A percentile compares a stretch with the other conserved stretches of the same genome.
These are phyloP conservation scores for Rhynchosporium secalis DNA, from an alignment of 2,329 filamentous ascomycete species.

Conservation along the genomic window DNA sequence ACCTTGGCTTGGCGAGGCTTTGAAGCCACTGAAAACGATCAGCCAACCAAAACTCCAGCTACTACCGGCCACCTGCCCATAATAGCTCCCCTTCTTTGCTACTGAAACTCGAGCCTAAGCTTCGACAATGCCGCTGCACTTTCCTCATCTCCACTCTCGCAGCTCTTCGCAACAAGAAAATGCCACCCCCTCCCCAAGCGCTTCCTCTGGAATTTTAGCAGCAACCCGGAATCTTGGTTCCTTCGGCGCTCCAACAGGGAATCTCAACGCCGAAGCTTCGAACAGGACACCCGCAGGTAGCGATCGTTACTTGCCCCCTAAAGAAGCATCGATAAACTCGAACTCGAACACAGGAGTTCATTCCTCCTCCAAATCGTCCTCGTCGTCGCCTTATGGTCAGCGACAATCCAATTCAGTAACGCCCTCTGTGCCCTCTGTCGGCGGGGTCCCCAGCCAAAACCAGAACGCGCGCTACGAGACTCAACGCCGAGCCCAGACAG, in stretches of 20 bases:
- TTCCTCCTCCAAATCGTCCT: not conserved
- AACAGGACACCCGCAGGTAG: slow-evolving; percentile 9
- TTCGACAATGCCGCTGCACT: slow-evolving; percentile 13
- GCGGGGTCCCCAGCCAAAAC: slow-evolving; percentile 36
- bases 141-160: slow-evolving; percentile 10
- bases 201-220: slow-evolving; percentile 18
- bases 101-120: not conserved
- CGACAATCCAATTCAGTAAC: slow-evolving; percentile 27
- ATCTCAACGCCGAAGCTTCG: slow-evolving; percentile 16
- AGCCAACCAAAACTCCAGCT: slow-evolving; percentile 10
- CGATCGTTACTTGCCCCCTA: slow-evolving; percentile 14
- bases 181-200: slow-evolving; percentile 10
- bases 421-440: slow-evolving; percentile 28
- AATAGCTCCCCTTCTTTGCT: not conserved
- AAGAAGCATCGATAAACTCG: slow-evolving; percentile 2
- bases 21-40: not conserved
- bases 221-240: slow-evolving; percentile 22
- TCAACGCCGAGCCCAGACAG: slow-evolving; percentile 44
- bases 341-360: not conserved
- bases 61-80: slow-evolving; percentile 2
- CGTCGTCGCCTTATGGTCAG: slow-evolving; percentile 22
- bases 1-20: not conserved
- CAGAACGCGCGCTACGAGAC: slow-evolving; percentile 50
- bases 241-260: slow-evolving; percentile 20
- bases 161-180: slow-evolving; percentile 17